These are phyloP conservation scores for Phaseolus lunatus DNA, from an alignment of 306 rosid genomes.

Conservation along the genomic window DNA sequence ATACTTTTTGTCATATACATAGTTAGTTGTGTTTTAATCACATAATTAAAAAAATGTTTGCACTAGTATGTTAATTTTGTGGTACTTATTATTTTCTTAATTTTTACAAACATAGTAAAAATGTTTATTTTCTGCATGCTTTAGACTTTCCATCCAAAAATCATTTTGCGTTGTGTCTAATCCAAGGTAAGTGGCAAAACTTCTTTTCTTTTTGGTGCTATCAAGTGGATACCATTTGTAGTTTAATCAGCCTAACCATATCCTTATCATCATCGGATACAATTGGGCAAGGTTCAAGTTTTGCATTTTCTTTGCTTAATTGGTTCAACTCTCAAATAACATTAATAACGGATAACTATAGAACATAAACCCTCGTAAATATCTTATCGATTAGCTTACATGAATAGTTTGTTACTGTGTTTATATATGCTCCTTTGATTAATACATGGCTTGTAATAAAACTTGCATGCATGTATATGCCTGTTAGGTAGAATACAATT, in stretches of 20 bases:
- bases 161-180: neutral
- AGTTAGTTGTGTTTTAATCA: no score
- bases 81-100: no score
- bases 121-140: neutral
- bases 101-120: no score
- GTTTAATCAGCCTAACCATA: neutral
- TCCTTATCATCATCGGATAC: neutral
- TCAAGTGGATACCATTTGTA: neutral
- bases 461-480: neutral
- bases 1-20: no score
- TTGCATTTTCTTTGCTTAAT: neutral
- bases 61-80: no score
- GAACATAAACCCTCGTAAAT: neutral
- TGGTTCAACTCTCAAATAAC: neutral
- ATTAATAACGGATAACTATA: neutral
- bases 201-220: neutral
- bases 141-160: neutral
- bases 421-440: neutral
- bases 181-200: neutral
- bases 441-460: neutral
- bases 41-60: no score
- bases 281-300: neutral
- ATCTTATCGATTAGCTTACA: neutral
- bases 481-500: neutral
- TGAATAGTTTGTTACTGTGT: neutral